A percentile compares a stretch with the other conserved stretches of the same genome.
Evolutionary conservation across 495 filamentous ascomycete genomes (phyloP).

Genomic region (Penicillium malachiteum): DNA sequence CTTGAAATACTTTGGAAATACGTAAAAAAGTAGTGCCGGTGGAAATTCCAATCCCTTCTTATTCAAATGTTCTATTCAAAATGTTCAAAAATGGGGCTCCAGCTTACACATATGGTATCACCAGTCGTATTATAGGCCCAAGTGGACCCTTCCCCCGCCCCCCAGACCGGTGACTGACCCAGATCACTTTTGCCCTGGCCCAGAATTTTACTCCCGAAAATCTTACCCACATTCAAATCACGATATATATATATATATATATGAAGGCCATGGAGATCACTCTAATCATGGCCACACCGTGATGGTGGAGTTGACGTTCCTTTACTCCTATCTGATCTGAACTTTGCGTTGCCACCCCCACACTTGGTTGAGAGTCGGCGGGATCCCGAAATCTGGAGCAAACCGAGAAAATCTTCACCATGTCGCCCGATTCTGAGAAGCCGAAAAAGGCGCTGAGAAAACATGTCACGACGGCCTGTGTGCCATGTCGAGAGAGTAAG

Average conservation of each 20-base stretch:
- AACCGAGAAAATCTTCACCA: constrained; percentile 6
- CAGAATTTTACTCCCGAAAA: not conserved
- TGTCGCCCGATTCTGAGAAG: constrained; percentile 35
- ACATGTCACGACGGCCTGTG: constrained; percentile 51
- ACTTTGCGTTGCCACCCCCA: constrained; percentile 1
- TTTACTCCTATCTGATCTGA: too few relatives aligned
- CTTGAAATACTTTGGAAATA: not conserved
- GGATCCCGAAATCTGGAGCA: constrained; percentile 2
- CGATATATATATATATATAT: not conserved
- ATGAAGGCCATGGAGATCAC: not conserved
- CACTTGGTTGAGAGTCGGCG: not conserved
- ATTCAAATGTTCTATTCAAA: not conserved
- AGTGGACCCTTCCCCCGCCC: constrained; percentile 20
- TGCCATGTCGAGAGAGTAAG: constrained; percentile 51
- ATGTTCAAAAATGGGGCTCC: constrained; percentile 3
- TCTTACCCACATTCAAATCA: not conserved
- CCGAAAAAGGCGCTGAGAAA: constrained; percentile 31
- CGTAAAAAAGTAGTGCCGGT: too few relatives aligned
- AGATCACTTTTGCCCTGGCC: constrained; percentile 6
- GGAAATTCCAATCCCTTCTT: too few relatives aligned
- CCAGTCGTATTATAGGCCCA: constrained; percentile 17
- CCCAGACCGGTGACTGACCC: not conserved
- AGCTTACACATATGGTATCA: constrained; percentile 8
- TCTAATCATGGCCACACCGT: not conserved
- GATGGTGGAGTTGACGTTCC: too few relatives aligned